Evolutionary conservation across 306 rosid species (phyloP), one percentile per base, ranked within the genome.

Genomic region (Clitoria ternatea): DNA sequence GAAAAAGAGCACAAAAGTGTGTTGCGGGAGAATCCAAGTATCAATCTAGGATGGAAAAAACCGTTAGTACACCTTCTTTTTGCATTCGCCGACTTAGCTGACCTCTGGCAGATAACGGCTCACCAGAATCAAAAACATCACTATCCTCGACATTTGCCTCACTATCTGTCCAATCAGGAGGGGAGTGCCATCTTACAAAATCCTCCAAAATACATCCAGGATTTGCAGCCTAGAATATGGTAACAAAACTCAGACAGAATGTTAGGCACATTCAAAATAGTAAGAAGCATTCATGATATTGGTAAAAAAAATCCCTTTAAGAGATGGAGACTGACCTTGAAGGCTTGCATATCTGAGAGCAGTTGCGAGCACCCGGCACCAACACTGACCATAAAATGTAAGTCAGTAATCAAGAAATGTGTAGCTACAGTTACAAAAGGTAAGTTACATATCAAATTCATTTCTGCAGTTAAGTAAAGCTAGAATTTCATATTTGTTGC

Each of bases 341-440:
- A 95, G 77, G 99, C 97, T 81, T 95, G 99, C 99, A 95, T 95
- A 78, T 95, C 99, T 13, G 99, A 95, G 70, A 91, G 96, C 53
- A 95, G 96, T 82, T 95, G 99, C 63, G 99, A 95, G 84, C 99
- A 95, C 57, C 96, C 99, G 79, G 97, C 99, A 74, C 99, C 97
- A 84, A 95, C 99, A 77, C 99, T 95, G 88, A 73, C 17, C 82
- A 89, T 14, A 73, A 76, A 77, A 81, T 69, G 73, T 42, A 70
- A 79, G 77, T 74, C 18, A n/a, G 79, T 54, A 65, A 70, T 85
- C 80, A 88, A 62, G 69, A 61, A 80, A 75, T 69, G 48, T 62
- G 48, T 3, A 69, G 35, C 18, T 42, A 63, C 54, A 48, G 22
- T 55, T 44, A 29, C 8, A 61, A 32, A 60, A 40, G 50, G 52